Evolutionary conservation across 495 filamentous ascomycete genomes (phyloP).

Genomic region (Tetracladium marchalianum): DNA sequence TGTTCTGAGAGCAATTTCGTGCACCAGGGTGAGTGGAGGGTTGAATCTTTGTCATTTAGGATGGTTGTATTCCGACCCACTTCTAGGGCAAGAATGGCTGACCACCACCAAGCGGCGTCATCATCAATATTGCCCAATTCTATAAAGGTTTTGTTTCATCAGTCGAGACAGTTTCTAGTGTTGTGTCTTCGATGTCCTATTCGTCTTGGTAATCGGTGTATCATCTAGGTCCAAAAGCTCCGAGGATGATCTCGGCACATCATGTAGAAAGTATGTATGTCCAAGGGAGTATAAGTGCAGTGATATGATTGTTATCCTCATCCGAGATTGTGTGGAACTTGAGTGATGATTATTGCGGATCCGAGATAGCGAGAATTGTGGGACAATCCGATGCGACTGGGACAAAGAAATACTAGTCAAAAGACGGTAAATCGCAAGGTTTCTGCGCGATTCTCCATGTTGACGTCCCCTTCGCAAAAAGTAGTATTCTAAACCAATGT

Average conservation of each 20-base stretch:
- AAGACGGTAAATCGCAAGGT: conserved; percentile 12
- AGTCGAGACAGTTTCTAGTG: neutral
- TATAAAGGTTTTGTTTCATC: conserved; percentile 7
- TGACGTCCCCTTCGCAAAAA: conserved; percentile 12
- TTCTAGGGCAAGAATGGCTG: conserved; percentile 22
- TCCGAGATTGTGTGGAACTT: neutral
- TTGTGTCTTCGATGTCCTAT: conserved; percentile 4
- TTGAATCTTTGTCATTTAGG: conserved; percentile 11
- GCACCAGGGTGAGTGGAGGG: conserved; percentile 16
- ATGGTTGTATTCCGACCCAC: conserved; percentile 23
- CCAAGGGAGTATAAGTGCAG: conserved; percentile 16
- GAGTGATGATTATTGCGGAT: conserved; percentile 6
- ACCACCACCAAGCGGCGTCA: conserved; percentile 25
- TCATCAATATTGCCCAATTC: conserved; percentile 20
- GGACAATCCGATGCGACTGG: conserved; percentile 14
- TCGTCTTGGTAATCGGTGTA: conserved; percentile 12
- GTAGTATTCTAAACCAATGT: conserved; percentile 15
- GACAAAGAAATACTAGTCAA: conserved; percentile 13
- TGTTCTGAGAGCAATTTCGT: conserved; percentile 15
- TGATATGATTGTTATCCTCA: conserved; percentile 13
- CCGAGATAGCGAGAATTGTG: neutral
- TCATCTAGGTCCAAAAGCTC: conserved; percentile 10
- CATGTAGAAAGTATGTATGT: conserved; percentile 16
- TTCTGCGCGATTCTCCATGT: conserved; percentile 12
- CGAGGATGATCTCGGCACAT: conserved; percentile 17